A percentile compares a stretch with the other conserved stretches of the same genome.
Evolutionary conservation across 371 early-diverging fungal species (phyloP).

Genomic region (Mucor saturninus): DNA sequence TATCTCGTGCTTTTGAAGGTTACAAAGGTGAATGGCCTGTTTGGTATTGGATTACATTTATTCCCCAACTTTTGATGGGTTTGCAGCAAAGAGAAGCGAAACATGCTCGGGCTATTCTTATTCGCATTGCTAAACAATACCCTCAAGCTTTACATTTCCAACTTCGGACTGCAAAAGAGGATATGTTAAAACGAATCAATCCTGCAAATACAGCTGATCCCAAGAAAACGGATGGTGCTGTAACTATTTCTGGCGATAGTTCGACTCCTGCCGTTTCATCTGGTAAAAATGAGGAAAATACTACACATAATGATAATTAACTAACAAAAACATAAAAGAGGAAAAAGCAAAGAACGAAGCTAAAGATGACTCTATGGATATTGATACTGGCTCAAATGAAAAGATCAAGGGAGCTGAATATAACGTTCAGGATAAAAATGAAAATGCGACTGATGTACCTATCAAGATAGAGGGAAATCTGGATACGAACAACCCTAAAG

Average conservation of each 20-base stretch:
- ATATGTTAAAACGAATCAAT: slow-evolving; percentile 66
- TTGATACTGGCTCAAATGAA: not conserved
- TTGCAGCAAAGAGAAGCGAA: slow-evolving; percentile 81
- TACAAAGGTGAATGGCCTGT: slow-evolving; percentile 91
- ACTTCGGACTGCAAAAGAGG: slow-evolving; percentile 92
- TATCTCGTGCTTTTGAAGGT: slow-evolving; percentile 83
- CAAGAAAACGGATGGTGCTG: not conserved
- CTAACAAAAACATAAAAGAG: not conserved
- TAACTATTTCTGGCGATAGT: not conserved
- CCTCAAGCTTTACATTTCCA: slow-evolving; percentile 90
- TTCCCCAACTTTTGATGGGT: slow-evolving; percentile 91
- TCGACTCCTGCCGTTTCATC: not conserved
- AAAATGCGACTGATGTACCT: not conserved
- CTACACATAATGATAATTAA: too few relatives aligned
- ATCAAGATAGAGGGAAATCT: not conserved
- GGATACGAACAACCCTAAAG: not conserved
- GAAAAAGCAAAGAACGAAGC: not conserved
- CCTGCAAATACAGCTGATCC: not conserved
- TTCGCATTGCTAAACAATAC: slow-evolving; percentile 92
- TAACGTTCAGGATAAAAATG: not conserved
- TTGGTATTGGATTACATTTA: slow-evolving; percentile 98
- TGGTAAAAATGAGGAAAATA: not conserved
- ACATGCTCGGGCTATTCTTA: slow-evolving; percentile 82
- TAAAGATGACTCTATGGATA: slow-evolving; percentile 1
- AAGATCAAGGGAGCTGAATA: not conserved